Evolutionary conservation across 192 early-diverging fungal genomes (phyloP).

Genomic region (Coemansia sp.): DNA sequence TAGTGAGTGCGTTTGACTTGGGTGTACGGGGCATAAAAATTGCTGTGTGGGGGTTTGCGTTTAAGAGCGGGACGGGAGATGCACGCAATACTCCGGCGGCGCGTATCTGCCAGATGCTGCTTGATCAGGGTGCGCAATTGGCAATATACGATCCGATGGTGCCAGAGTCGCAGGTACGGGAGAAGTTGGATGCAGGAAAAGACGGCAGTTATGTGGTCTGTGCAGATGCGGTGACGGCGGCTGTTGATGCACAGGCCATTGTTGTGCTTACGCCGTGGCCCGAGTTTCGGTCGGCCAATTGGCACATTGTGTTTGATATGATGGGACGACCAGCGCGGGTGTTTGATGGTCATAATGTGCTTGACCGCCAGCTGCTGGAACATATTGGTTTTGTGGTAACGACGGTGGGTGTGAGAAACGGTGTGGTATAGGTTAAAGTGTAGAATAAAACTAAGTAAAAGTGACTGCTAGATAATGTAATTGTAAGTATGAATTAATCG

Average conservation of each 20-base stretch:
- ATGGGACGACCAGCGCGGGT: constrained; percentile 87
- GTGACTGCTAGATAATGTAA: no score
- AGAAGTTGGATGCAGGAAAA: constrained; percentile 33
- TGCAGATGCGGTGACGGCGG: constrained; percentile 58
- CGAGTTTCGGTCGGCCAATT: constrained; percentile 75
- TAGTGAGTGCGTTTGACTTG: constrained; percentile 74
- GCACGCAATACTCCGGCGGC: constrained; percentile 92
- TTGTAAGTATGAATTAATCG: no score
- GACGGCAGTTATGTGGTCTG: no score
- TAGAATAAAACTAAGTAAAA: no score
- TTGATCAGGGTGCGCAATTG: constrained; percentile 74
- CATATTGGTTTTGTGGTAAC: constrained; percentile 78
- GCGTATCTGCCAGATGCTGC: constrained; percentile 73
- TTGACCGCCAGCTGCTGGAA: constrained; percentile 67
- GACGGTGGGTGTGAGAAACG: not conserved
- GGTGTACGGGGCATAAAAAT: constrained; percentile 79
- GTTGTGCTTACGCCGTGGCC: constrained; percentile 88
- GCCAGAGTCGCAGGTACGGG: constrained; percentile 64
- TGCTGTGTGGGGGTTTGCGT: constrained; percentile 86
- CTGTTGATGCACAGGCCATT: constrained; percentile 63
- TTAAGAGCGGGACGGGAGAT: constrained; percentile 94
- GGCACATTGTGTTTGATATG: constrained; percentile 60
- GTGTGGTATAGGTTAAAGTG: no score
- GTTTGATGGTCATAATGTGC: constrained; percentile 83
- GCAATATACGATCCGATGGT: constrained; percentile 93